Evolutionary conservation across 148 eudicot genomes (phyloP).

Genomic region (Rhododendron henanense): DNA sequence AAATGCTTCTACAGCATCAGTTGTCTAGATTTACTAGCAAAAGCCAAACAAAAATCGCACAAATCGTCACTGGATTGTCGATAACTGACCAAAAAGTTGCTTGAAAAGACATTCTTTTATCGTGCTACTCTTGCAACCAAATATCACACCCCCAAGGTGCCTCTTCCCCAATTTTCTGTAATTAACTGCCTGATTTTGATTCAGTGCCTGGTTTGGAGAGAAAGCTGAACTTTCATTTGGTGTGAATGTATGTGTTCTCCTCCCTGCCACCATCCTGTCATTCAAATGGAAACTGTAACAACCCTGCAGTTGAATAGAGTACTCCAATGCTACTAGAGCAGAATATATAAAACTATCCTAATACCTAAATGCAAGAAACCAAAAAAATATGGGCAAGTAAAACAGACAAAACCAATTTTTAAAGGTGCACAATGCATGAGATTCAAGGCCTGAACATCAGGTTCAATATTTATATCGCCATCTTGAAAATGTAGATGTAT

Average conservation of each 20-base stretch:
- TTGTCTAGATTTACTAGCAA: neutral
- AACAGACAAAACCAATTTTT: neutral
- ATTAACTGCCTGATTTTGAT: neutral
- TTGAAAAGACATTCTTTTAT: conserved; percentile 62
- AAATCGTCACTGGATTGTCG: neutral
- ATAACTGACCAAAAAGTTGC: conserved; percentile 75
- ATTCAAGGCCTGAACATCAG: neutral
- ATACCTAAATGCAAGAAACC: neutral
- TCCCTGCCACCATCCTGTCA: conserved; percentile 47
- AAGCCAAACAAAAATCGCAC: neutral
- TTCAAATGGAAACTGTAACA: conserved; percentile 11
- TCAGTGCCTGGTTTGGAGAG: conserved; percentile 2
- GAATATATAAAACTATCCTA: neutral
- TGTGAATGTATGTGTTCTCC: conserved; percentile 16
- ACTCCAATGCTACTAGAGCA: neutral
- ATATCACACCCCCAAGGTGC: conserved; percentile 72
- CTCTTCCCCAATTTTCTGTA: conserved; percentile 49
- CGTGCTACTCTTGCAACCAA: conserved; percentile 65
- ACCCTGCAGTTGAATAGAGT: conserved; percentile 7
- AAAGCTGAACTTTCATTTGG: conserved; percentile 15
- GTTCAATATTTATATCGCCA: neutral
- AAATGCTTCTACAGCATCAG: neutral
- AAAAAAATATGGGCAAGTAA: neutral
- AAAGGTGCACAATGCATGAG: neutral
- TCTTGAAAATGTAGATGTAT: neutral